Conservation (phyloP, 2,329 filamentous ascomycete genomes). For the Phaeosphaeriaceae sp. region DNA sequence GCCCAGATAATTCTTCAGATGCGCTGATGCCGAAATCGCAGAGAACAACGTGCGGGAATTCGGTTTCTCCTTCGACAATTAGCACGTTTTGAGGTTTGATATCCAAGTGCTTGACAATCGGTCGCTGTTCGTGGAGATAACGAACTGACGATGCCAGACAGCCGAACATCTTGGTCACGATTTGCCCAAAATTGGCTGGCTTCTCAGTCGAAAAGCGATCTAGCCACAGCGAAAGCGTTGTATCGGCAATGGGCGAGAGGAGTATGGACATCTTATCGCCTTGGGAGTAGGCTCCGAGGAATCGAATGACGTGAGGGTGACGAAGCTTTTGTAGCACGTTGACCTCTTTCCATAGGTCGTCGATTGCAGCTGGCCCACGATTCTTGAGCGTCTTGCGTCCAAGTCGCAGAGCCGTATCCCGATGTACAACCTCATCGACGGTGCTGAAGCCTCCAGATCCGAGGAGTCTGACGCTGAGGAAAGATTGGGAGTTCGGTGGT, state of each 20-base stretch:
- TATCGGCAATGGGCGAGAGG: slow-evolving; percentile 46
- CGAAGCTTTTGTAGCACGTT: slow-evolving; percentile 46
- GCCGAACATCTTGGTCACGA: slow-evolving; percentile 44
- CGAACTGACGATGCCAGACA: slow-evolving; percentile 45
- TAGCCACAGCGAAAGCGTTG: slow-evolving; percentile 44
- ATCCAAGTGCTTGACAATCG: slow-evolving; percentile 46
- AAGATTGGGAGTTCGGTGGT: slow-evolving; percentile 25
- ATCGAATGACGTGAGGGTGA: slow-evolving; percentile 49
- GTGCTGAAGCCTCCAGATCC: slow-evolving; percentile 47
- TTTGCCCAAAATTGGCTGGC: slow-evolving; percentile 30
- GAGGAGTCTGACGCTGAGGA: slow-evolving; percentile 45
- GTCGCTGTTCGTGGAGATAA: slow-evolving; percentile 47
- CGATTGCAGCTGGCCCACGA: slow-evolving; percentile 36
- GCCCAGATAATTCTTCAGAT: slow-evolving; percentile 23
- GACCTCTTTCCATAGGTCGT: slow-evolving; percentile 46
- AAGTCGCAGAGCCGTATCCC: slow-evolving; percentile 41
- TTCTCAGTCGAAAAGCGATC: slow-evolving; percentile 25
- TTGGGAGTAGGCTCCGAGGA: slow-evolving; percentile 45
- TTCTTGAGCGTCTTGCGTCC: slow-evolving; percentile 49
- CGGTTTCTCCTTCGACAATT: slow-evolving; percentile 37
- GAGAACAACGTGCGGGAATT: slow-evolving; percentile 44
- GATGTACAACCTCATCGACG: slow-evolving; percentile 47
- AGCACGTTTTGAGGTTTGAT: slow-evolving; percentile 50
- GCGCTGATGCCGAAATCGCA: slow-evolving; percentile 48
- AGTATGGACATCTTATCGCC: slow-evolving; percentile 48